phyloP scores from a whole-genome alignment of 352 stramenopile species.

The Phytophthora tubulina region DNA sequence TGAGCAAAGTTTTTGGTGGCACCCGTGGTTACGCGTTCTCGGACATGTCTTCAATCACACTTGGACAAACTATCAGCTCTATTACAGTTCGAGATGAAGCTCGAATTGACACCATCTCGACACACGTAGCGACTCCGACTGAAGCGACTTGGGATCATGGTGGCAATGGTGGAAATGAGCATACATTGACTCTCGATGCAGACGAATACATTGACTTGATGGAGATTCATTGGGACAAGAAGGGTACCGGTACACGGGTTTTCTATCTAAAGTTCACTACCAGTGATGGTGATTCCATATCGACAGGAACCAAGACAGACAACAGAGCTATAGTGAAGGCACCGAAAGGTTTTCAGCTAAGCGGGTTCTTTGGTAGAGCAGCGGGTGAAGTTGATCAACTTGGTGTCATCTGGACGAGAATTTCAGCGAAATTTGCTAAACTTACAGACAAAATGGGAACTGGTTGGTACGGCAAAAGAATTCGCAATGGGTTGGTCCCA shows the following conservation, averaged over 20 bases:
- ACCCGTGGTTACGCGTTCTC: slow-evolving; percentile 31
- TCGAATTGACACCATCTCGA: slow-evolving; percentile 23
- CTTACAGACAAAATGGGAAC: slow-evolving; percentile 37
- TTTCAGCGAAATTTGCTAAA: slow-evolving; percentile 10
- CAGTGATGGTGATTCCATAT: slow-evolving; percentile 21
- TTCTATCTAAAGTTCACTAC: slow-evolving; percentile 38
- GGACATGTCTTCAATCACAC: slow-evolving; percentile 24
- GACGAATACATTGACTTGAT: slow-evolving; percentile 35
- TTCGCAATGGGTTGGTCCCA: slow-evolving; percentile 45
- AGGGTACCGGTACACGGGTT: slow-evolving; percentile 1
- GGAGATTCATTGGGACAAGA: slow-evolving; percentile 40
- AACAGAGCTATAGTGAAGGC: slow-evolving; percentile 17
- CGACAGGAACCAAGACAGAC: slow-evolving; percentile 21
- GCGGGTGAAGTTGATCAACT: slow-evolving; percentile 29
- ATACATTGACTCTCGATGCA: slow-evolving; percentile 8
- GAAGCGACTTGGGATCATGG: slow-evolving; percentile 31
- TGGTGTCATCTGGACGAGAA: slow-evolving; percentile 41
- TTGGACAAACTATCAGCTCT: slow-evolving; percentile 32
- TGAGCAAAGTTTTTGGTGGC: slow-evolving; percentile 29
- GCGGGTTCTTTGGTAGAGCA: slow-evolving; percentile 37
- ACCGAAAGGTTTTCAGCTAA: slow-evolving; percentile 34
- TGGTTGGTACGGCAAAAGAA: slow-evolving; percentile 36
- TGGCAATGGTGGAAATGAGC: slow-evolving; percentile 17
- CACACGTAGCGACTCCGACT: slow-evolving; percentile 8
- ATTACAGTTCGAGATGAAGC: slow-evolving; percentile 25